Conservation (phyloP, 2,329 filamentous ascomycete species). For the Lizonia empirigonia region DNA sequence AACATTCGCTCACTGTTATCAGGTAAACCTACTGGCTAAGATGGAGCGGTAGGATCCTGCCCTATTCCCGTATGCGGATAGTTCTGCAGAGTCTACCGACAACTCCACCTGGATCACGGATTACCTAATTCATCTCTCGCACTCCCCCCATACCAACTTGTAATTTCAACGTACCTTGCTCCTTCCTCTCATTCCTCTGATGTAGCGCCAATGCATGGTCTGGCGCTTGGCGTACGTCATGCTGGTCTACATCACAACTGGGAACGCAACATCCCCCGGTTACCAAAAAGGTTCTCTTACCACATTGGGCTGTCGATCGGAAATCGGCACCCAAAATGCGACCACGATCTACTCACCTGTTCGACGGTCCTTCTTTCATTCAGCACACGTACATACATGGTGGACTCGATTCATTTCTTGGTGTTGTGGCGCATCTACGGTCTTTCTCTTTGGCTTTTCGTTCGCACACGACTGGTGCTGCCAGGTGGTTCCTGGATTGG, state of each 20-base stretch:
- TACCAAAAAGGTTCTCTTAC: conserved; percentile 23
- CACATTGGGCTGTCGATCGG: conserved; percentile 16
- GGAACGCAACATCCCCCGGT: conserved; percentile 17
- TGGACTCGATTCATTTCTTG: conserved; percentile 26
- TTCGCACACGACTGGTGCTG: conserved; percentile 12
- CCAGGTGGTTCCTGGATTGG: conserved; percentile 12
- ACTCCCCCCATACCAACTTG: conserved; percentile 29
- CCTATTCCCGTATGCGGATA: neutral
- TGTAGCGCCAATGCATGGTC: conserved; percentile 35
- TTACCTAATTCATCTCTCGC: conserved; percentile 12
- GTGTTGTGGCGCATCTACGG: conserved; percentile 26
- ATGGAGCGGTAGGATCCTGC: neutral
- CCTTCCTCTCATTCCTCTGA: conserved; percentile 27
- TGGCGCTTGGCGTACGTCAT: conserved; percentile 41
- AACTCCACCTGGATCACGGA: neutral
- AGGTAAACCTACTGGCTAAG: conserved; percentile 35
- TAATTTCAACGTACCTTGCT: conserved; percentile 38
- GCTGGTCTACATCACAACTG: conserved; percentile 21
- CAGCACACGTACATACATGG: conserved; percentile 35
- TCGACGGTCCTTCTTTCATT: conserved; percentile 24
- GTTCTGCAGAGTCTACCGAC: neutral
- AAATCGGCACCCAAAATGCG: conserved; percentile 17
- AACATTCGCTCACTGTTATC: conserved; percentile 37
- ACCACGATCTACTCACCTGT: conserved; percentile 25
- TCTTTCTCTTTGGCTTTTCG: conserved; percentile 4